Conservation (phyloP, 352 stramenopile species). For the Pythium pectinolyticum region DNA sequence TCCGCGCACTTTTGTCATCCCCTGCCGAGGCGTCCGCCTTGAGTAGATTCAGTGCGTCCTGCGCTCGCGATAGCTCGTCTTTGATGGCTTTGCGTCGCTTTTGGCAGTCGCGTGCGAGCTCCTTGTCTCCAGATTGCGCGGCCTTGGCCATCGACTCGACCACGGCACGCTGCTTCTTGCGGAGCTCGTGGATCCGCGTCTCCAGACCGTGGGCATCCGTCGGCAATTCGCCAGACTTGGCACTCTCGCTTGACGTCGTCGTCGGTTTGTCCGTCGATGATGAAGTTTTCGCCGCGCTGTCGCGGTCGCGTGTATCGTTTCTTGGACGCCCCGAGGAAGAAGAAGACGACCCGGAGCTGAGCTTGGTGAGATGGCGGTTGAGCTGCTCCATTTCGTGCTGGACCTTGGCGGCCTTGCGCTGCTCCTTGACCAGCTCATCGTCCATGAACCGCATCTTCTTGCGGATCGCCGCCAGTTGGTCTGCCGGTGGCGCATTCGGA, state of each 20-base stretch:
- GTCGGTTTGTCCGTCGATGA: neutral
- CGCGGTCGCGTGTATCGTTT: constrained; percentile 17
- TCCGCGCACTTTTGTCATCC: constrained; percentile 3
- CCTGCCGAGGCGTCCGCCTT: constrained; percentile 34
- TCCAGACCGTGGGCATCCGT: constrained; percentile 59
- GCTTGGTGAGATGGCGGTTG: constrained; percentile 63
- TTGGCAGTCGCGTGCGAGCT: constrained; percentile 75
- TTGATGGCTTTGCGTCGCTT: constrained; percentile 73
- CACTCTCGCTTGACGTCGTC: neutral
- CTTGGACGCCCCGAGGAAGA: constrained; percentile 29
- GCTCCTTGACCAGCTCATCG: constrained; percentile 78
- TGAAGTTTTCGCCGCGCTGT: constrained; percentile 6
- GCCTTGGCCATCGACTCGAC: constrained; percentile 77
- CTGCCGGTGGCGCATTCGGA: constrained; percentile 46
- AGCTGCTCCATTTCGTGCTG: constrained; percentile 86
- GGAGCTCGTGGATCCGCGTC: constrained; percentile 69
- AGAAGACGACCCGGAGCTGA: constrained; percentile 38
- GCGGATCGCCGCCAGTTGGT: constrained; percentile 59
- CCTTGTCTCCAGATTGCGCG: constrained; percentile 65
- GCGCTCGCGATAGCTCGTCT: constrained; percentile 68
- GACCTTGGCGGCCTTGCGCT: constrained; percentile 69
- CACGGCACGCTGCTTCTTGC: constrained; percentile 74
- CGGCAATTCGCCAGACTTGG: constrained; percentile 37
- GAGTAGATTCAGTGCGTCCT: constrained; percentile 63
- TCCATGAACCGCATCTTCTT: constrained; percentile 77